Evolutionary conservation across 2,329 filamentous ascomycete genomes (phyloP).

Genomic region (Diaporthe amygdali): DNA sequence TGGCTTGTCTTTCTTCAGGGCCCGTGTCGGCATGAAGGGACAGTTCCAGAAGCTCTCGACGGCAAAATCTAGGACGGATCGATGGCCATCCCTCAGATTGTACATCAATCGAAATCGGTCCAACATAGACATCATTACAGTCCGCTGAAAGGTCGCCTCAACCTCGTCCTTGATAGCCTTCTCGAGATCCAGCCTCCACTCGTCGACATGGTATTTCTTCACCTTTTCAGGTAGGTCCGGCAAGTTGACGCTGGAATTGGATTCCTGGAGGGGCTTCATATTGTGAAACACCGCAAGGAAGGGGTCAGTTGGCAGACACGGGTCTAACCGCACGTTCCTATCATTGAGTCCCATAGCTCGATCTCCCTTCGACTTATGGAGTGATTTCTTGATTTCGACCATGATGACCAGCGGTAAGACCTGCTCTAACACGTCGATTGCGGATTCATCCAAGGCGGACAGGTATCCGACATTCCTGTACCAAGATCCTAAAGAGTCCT

Average conservation of each 20-base stretch:
- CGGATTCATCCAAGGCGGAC: neutral
- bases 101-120: constrained; percentile 16
- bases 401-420: neutral
- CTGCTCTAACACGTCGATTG: neutral
- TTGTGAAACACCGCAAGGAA: neutral
- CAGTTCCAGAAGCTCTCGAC: constrained; percentile 11
- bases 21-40: constrained; percentile 9
- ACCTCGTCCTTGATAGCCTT: neutral
- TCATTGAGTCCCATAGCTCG: neutral
- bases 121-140: constrained; percentile 15
- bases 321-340: neutral
- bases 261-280: neutral
- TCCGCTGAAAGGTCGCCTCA: constrained; percentile 13
- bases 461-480: no score
- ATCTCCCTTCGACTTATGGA: neutral
- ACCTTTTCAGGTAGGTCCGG: neutral
- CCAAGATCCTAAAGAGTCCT: neutral
- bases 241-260: neutral
- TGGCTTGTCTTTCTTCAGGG: neutral
- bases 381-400: neutral
- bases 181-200: constrained; percentile 1
- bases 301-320: neutral
- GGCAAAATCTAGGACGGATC: constrained; percentile 9
- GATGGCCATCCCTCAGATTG: neutral
- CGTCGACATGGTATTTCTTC: neutral